phyloP scores from a whole-genome alignment of 2,329 filamentous ascomycete genomes.

The Diatrype stigma region DNA sequence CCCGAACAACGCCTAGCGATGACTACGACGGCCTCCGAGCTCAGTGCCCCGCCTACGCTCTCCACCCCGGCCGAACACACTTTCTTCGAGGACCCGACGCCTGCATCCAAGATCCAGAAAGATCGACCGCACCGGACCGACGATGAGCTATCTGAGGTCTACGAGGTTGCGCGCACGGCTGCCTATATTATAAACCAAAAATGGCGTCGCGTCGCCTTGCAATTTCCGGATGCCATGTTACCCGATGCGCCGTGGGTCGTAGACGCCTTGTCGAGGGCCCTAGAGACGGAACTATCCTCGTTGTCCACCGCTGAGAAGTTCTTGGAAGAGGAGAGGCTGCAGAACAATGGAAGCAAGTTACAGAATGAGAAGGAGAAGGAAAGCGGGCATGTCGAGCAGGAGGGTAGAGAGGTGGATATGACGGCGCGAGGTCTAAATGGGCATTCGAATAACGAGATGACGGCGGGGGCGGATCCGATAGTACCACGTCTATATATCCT shows the following conservation, averaged over 20 bases:
- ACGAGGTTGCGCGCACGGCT: slow-evolving; percentile 81
- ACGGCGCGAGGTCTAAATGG: background rate
- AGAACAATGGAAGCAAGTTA: slow-evolving; percentile 3
- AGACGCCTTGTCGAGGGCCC: slow-evolving; percentile 48
- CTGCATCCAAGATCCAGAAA: slow-evolving; percentile 23
- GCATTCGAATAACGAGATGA: background rate
- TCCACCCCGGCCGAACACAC: slow-evolving; percentile 58
- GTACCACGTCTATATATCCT: slow-evolving; percentile 70
- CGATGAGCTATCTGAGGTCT: slow-evolving; percentile 69
- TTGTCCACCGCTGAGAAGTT: slow-evolving; percentile 1
- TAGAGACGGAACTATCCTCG: slow-evolving; percentile 20
- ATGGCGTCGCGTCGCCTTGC: slow-evolving; percentile 79
- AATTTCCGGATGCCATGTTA: slow-evolving; percentile 93
- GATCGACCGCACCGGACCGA: slow-evolving; percentile 41
- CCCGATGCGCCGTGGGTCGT: slow-evolving; percentile 79
- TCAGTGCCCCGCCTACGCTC: slow-evolving; percentile 54
- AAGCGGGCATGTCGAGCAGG: slow-evolving; percentile 3
- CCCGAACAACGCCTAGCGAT: too few species aligned
- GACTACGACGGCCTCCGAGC: slow-evolving; percentile 40
- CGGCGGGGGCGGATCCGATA: background rate
- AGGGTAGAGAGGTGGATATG: background rate
- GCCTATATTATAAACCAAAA: slow-evolving; percentile 66
- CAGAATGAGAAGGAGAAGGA: slow-evolving; percentile 6
- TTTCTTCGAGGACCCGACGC: slow-evolving; percentile 49
- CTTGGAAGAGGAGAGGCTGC: slow-evolving; percentile 4